Evolutionary conservation across 2,329 filamentous ascomycete species (phyloP), one percentile per base, ranked within the genome.

Genomic region (Alternaria longipes): DNA sequence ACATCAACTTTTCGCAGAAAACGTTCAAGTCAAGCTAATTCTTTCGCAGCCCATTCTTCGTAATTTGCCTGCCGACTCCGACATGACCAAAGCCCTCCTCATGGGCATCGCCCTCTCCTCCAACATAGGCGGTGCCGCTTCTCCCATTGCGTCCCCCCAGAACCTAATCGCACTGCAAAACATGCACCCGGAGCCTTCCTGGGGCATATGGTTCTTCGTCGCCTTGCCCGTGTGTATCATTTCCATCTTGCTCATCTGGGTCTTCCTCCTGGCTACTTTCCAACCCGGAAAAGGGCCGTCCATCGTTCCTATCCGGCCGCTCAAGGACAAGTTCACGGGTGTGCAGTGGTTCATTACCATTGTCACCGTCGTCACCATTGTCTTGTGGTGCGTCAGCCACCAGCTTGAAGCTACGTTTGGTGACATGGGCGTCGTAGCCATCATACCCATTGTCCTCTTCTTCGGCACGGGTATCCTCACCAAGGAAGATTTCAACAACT

Each of bases 401-500:
- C 91, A 95, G 73, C 86, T 99, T 8, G 93, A 98, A 74, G 81
- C 85, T 63, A 81, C 94, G 0, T 97, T 99, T 74, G 95, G 95
- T 56, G 94, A 99, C 76, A 99, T 99, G 95, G 95, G 95, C 54
- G 94, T 99, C 54, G 91, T 99, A 42, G 96, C 95, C 60, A 97
- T 99, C 75, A 93, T 99, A 62, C 95, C 95, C 6, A 90, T 99
- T 53, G 91, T 97, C 3, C 84, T 97, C 42, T 99, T 99, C 85
- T 99, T 99, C 72, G 95, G 95, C 56, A 94, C 93, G 2, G 95
- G 95, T 11, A 94, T 98, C 68, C 84, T 99, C 32, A 98, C 94
- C 50, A 99, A 98, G 81, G 95, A 98, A 80, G 95, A 99, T 81
- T 99, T 99, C 78, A 99, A 99, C 84, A 99, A 99, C 80, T 99